Percentiles rank a stretch among this genome's conserved stretches.
These are phyloP conservation scores for Boletus semigastroideus DNA, from an alignment of 1,284 basidiomycete species.

Conservation along the genomic window DNA sequence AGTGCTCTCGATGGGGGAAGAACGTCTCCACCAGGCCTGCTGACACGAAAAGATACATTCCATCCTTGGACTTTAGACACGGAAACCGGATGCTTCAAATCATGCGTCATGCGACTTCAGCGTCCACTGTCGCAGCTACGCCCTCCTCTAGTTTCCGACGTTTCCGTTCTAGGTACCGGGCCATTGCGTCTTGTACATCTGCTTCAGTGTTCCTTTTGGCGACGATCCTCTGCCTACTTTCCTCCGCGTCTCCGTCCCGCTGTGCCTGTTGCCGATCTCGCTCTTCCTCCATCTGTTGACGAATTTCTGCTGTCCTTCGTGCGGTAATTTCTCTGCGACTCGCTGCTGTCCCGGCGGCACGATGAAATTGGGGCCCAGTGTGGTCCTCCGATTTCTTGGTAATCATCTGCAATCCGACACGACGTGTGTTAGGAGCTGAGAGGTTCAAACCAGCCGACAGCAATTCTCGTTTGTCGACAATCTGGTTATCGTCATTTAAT, in stretches of 20 bases:
- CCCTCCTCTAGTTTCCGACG: conserved; percentile 67
- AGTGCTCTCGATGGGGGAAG: conserved; percentile 29
- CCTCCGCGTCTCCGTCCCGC: conserved; percentile 57
- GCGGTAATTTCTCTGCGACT: conserved; percentile 78
- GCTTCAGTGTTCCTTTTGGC: conserved; percentile 69
- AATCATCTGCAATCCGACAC: conserved; percentile 44
- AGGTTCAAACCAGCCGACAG: conserved; percentile 92
- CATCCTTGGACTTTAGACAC: not conserved
- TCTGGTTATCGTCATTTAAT: conserved; percentile 96
- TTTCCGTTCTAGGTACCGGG: conserved; percentile 80
- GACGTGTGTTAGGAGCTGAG: conserved; percentile 74
- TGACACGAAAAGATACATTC: conserved; percentile 5
- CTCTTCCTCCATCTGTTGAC: conserved; percentile 73
- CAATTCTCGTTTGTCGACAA: conserved; percentile 94
- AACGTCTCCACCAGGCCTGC: conserved; percentile 26
- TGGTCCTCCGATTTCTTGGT: conserved; percentile 28
- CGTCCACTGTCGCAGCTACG: not conserved
- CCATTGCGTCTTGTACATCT: conserved; percentile 70
- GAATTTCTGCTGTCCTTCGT: conserved; percentile 71
- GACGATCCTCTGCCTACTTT: conserved; percentile 54
- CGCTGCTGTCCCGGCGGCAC: conserved; percentile 80
- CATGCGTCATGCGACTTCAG: conserved; percentile 12
- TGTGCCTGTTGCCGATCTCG: conserved; percentile 57
- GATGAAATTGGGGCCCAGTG: conserved; percentile 48
- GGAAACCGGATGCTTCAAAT: not conserved